Conservation (phyloP, 345 rosid genomes). For the Nephelium lappaceum region DNA sequence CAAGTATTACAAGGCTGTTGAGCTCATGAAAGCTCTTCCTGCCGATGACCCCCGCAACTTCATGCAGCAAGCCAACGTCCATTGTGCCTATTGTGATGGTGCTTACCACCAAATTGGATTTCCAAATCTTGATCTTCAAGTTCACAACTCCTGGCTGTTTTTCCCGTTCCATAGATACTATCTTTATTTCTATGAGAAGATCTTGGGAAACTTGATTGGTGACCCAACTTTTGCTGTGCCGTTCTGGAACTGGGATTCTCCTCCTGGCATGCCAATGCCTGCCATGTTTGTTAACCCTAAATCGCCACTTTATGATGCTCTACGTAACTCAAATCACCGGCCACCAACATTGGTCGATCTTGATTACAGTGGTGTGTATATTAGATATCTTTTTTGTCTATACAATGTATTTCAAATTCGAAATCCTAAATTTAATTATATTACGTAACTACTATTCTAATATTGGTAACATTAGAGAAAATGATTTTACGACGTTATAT, state of each 20-base stretch:
- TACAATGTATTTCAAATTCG: too few relatives aligned
- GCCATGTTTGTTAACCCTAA: conserved; percentile 39
- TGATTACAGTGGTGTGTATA: conserved; percentile 32
- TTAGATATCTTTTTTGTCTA: too few relatives aligned
- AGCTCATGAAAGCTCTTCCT: conserved; percentile 63
- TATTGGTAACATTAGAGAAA: too few relatives aligned
- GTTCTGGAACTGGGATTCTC: conserved; percentile 69
- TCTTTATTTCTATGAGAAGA: conserved; percentile 56
- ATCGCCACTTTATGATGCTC: conserved; percentile 45
- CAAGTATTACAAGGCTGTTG: conserved; percentile 49
- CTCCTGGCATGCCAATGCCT: conserved; percentile 61
- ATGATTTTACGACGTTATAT: too few relatives aligned
- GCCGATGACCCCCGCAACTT: conserved; percentile 61
- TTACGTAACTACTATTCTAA: too few relatives aligned
- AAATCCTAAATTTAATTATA: too few relatives aligned
- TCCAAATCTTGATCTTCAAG: conserved; percentile 50
- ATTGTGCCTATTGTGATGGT: conserved; percentile 68
- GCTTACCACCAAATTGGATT: conserved; percentile 60
- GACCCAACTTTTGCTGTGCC: conserved; percentile 64
- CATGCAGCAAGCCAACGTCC: conserved; percentile 56
- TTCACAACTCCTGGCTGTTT: conserved; percentile 66
- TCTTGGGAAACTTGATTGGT: conserved; percentile 51
- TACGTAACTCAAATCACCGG: conserved; percentile 42
- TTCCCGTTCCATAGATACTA: conserved; percentile 63
- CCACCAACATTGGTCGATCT: conserved; percentile 48